Evolutionary conservation across 2,329 filamentous ascomycete genomes (phyloP), one percentile per base, ranked within the genome.

Genomic region (Thelonectria olida): DNA sequence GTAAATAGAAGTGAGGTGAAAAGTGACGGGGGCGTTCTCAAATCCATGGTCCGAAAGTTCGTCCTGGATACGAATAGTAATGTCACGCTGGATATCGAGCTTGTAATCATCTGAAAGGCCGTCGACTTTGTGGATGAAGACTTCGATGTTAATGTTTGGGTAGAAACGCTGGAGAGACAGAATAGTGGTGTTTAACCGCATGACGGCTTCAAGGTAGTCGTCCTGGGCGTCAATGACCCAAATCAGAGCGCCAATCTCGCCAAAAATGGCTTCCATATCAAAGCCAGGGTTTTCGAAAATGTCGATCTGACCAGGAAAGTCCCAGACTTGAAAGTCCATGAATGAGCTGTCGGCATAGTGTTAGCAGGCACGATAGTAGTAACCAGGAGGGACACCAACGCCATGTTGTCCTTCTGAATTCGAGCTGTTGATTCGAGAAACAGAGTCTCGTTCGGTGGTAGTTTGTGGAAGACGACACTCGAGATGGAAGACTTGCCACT

Each of bases 191-290:
- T 97, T 97, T 25, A 99, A 87, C 8, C 92, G 90, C 54, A 88
- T 88, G 48, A 99, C 92, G 17, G 94, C 92, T 76, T 97, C 93
- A 56, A 97, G 87, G 74, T 98, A 99, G 76, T 99, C 96, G 74
- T 99, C 96, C 78, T 99, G 96, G 1, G 96, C 95, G 75, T 99
- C 96, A 61, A 99, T 97, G 62, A 99, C 95, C 95, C 96, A 99
- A 64, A 99, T 97, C 13, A 99, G 83, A 13, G 96, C 94, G 19
- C 96, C 96, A 15, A 97, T 92, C 73, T 95, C 93, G 68, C 93
- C 92, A 77, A 99, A 99, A 72, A 98, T 95, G 72, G 92, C 90
- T 70, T 97, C 93, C 64, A 96, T 90, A 75, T 98, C 94, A 72
- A 97, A 97, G 48, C 88, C 90, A 4, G 92, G 90, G 72, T 96